Conservation (phyloP, 371 early-diverging fungal genomes). For the Nematocida minor region DNA sequence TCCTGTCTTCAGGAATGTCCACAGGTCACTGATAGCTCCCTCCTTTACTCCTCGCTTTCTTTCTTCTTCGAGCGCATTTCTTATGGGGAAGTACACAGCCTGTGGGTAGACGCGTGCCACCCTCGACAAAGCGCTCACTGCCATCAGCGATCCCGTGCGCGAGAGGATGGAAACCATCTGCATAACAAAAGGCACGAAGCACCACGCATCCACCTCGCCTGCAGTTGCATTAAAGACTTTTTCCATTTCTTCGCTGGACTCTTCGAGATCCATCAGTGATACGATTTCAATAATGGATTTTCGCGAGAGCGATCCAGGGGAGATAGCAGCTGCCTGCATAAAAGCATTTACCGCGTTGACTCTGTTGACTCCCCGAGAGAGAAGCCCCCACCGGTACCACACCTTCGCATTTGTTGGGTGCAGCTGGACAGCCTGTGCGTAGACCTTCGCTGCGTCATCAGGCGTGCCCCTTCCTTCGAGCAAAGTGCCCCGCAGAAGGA, state of each 20-base stretch:
- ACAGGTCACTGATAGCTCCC: conserved; percentile 22
- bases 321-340: conserved; percentile 71
- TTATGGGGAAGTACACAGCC: conserved; percentile 45
- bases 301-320: conserved; percentile 27
- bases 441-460: conserved; percentile 81
- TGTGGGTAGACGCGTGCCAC: conserved; percentile 37
- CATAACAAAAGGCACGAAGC: conserved; percentile 56
- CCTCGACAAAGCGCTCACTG: not conserved
- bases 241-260: conserved; percentile 1
- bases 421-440: conserved; percentile 81
- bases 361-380: conserved; percentile 73
- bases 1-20: conserved; percentile 47
- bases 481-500: conserved; percentile 79
- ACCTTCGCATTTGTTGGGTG: conserved; percentile 78
- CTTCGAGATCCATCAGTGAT: conserved; percentile 24
- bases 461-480: conserved; percentile 60
- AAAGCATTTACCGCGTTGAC: conserved; percentile 82
- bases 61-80: conserved; percentile 43
- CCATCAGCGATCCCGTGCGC: conserved; percentile 16
- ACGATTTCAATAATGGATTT: conserved; percentile 46
- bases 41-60: conserved; percentile 30
- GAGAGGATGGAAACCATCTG: conserved; percentile 51
- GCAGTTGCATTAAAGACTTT: conserved; percentile 43
- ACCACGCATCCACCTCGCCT: conserved; percentile 39
- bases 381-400: conserved; percentile 93